Evolutionary conservation across 345 rosid genomes (phyloP).

Genomic region (Draba incana): DNA sequence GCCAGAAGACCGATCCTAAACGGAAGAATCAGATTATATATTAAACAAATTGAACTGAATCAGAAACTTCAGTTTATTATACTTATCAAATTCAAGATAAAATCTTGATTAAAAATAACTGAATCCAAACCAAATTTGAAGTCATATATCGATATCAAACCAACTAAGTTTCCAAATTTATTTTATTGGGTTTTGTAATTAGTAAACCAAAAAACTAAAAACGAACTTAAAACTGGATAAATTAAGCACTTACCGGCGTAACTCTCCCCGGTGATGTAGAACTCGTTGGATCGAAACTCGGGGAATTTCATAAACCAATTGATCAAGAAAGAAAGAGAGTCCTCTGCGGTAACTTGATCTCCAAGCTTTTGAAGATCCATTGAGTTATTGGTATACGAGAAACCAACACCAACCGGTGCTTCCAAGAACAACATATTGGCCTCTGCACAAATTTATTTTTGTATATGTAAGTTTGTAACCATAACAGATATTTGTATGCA

Average conservation of each 20-base stretch:
- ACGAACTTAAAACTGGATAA: background rate
- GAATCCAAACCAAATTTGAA: background rate
- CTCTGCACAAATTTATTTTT: conserved; percentile 39
- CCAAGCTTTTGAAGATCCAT: conserved; percentile 54
- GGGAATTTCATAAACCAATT: conserved; percentile 81
- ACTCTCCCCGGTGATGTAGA: conserved; percentile 81
- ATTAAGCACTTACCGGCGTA: conserved; percentile 61
- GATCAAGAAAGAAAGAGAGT: conserved; percentile 59
- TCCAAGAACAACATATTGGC: conserved; percentile 81
- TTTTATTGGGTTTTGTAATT: background rate
- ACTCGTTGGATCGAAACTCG: conserved; percentile 55
- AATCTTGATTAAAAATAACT: background rate
- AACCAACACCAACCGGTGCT: conserved; percentile 86
- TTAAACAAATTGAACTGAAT: too few species aligned
- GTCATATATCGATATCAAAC: background rate
- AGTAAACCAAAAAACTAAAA: background rate
- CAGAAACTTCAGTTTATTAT: too few species aligned
- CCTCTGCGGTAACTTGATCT: conserved; percentile 56
- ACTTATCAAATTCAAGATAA: background rate
- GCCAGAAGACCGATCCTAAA: too few species aligned
- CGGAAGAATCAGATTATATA: too few species aligned
- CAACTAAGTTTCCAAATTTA: background rate
- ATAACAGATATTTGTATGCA: background rate
- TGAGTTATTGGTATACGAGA: conserved; percentile 71
- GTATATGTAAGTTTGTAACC: background rate